These are phyloP conservation scores for Alternaria triticina DNA, from an alignment of 2,329 filamentous ascomycete genomes.

Conservation along the genomic window DNA sequence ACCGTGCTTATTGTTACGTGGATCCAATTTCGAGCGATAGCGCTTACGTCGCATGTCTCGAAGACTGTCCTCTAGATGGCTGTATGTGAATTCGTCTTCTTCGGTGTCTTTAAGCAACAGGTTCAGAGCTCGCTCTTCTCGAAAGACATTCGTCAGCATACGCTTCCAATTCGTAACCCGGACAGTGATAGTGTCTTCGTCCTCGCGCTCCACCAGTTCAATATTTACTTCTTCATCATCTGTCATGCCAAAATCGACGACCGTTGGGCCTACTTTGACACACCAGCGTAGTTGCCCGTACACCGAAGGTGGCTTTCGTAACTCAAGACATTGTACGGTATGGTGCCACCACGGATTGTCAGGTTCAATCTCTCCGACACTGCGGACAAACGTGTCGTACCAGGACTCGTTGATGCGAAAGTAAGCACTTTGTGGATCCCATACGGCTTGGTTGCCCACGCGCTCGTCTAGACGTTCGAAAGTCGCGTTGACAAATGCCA, in stretches of 20 bases:
- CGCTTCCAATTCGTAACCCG: neutral
- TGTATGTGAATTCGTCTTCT: neutral
- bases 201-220: neutral
- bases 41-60: neutral
- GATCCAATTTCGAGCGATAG: neutral
- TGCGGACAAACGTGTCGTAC: neutral
- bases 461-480: neutral
- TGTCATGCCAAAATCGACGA: neutral
- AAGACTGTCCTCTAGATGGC: neutral
- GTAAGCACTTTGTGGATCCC: neutral
- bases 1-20: neutral
- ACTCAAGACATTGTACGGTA: neutral
- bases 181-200: neutral
- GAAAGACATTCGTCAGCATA: neutral
- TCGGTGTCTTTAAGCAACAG: neutral
- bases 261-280: neutral
- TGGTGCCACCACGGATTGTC: neutral
- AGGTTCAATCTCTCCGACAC: neutral
- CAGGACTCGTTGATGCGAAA: neutral
- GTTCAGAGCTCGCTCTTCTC: neutral
- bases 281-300: neutral
- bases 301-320: neutral
- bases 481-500: neutral
- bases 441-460: neutral
- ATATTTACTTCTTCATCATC: neutral